phyloP scores from a whole-genome alignment of 148 eudicot species.

The Polygonum maritimum region DNA sequence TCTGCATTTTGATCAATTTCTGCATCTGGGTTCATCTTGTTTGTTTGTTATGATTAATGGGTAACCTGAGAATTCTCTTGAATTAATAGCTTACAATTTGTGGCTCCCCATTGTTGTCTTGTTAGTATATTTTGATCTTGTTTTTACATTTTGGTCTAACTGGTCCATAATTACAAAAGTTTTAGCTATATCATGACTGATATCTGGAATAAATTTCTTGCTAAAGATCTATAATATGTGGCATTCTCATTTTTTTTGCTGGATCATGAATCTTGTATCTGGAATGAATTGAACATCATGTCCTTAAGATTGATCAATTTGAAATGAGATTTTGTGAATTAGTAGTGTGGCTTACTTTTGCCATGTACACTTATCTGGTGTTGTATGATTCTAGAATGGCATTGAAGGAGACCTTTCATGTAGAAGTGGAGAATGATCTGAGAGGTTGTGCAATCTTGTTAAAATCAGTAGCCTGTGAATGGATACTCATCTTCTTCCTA shows the following conservation, averaged over 20 bases:
- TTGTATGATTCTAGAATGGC: background rate
- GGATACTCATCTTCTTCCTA: slow-evolving; percentile 65
- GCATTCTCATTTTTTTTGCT: too few species aligned
- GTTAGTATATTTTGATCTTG: background rate
- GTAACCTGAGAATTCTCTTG: background rate
- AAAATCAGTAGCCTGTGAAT: slow-evolving; percentile 63
- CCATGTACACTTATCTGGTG: background rate
- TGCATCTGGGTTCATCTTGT: background rate
- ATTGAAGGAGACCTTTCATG: background rate
- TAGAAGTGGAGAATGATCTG: slow-evolving; percentile 5
- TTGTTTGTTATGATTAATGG: background rate
- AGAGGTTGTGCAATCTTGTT: slow-evolving; percentile 27
- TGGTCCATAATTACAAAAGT: background rate
- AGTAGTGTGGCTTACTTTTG: background rate
- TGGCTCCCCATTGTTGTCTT: background rate
- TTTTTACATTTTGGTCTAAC: background rate
- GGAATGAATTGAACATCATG: background rate
- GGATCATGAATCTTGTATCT: background rate
- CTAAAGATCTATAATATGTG: too few species aligned
- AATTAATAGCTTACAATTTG: background rate
- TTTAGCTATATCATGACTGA: background rate
- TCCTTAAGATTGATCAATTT: background rate
- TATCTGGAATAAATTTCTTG: background rate
- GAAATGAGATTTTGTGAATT: background rate
- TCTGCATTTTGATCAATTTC: background rate